phyloP scores from a whole-genome alignment of 2,329 filamentous ascomycete species.

The Colletotrichum orbiculare region DNA sequence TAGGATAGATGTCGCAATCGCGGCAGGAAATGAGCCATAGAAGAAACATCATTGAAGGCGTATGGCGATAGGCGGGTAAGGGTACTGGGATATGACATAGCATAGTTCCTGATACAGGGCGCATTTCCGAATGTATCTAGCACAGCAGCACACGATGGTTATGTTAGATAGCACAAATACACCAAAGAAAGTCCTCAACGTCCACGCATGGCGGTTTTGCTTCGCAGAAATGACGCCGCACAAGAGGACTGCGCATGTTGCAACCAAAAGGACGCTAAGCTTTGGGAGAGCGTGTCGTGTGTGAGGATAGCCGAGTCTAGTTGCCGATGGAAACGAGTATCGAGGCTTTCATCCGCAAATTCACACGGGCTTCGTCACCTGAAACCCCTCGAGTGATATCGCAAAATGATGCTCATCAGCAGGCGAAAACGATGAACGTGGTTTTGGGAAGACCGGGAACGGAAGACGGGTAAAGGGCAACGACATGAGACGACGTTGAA shows the following conservation, averaged over 20 bases:
- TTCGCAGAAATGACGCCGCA: background rate
- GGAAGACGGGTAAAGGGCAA: background rate
- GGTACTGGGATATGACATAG: background rate
- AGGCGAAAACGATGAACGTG: conserved; percentile 18
- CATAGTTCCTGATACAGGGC: background rate
- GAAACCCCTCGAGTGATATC: conserved; percentile 36
- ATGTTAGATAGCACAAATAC: too few relatives aligned
- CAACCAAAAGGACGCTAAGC: background rate
- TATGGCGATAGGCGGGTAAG: conserved; percentile 1
- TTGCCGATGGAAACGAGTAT: background rate
- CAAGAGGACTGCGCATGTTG: background rate
- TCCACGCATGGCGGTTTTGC: too few relatives aligned
- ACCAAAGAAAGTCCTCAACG: too few relatives aligned
- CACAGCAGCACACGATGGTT: too few relatives aligned
- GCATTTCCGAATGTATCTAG: background rate
- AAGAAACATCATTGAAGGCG: conserved; percentile 9
- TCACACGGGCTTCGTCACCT: background rate
- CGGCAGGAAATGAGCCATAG: conserved; percentile 20
- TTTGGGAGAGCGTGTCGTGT: background rate
- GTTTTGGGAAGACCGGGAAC: conserved; percentile 10
- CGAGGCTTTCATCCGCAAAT: background rate
- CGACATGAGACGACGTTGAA: conserved; percentile 39
- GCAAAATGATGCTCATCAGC: conserved; percentile 35
- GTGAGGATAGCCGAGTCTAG: conserved; percentile 13
- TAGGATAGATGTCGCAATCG: conserved; percentile 30